Conservation (phyloP, 2,329 filamentous ascomycete genomes). For the Calonectria crousiana region DNA sequence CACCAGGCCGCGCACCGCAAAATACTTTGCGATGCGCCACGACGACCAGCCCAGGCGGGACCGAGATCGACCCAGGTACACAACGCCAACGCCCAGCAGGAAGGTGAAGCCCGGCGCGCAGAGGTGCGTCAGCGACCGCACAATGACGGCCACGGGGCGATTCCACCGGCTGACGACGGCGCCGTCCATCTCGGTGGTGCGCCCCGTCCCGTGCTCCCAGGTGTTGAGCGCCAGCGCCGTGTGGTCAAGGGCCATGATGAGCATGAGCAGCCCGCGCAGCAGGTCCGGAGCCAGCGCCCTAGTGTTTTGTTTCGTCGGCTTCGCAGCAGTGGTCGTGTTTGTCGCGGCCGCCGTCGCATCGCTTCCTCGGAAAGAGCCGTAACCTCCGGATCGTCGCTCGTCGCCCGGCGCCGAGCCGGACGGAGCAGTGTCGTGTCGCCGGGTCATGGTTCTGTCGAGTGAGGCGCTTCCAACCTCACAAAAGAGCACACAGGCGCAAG, state of each 20-base stretch:
- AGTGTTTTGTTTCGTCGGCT: constrained; percentile 32
- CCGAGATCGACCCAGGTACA: constrained; percentile 58
- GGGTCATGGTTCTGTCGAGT: background rate
- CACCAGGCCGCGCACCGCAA: constrained; percentile 51
- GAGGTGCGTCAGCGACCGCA: constrained; percentile 58
- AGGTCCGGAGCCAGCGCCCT: constrained; percentile 58
- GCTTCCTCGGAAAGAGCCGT: background rate
- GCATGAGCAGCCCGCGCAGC: constrained; percentile 58
- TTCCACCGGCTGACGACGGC: constrained; percentile 53
- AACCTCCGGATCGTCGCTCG: background rate
- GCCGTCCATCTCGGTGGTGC: constrained; percentile 52
- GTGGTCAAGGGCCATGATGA: constrained; percentile 60
- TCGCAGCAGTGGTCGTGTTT: background rate
- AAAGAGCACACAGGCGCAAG: background rate
- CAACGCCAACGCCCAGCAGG: constrained; percentile 59
- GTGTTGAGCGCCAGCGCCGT: constrained; percentile 52
- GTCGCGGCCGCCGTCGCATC: constrained; percentile 18
- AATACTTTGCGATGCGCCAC: constrained; percentile 52
- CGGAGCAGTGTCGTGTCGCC: background rate
- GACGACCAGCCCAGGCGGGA: constrained; percentile 54
- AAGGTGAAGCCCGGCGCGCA: constrained; percentile 61
- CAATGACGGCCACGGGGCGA: constrained; percentile 49
- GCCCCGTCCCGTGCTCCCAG: constrained; percentile 56
- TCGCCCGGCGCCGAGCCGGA: background rate
- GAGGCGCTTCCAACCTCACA: background rate